Base-by-base conservation (phyloP, 306 rosid genomes). In the Inga oerstediana region DNA sequence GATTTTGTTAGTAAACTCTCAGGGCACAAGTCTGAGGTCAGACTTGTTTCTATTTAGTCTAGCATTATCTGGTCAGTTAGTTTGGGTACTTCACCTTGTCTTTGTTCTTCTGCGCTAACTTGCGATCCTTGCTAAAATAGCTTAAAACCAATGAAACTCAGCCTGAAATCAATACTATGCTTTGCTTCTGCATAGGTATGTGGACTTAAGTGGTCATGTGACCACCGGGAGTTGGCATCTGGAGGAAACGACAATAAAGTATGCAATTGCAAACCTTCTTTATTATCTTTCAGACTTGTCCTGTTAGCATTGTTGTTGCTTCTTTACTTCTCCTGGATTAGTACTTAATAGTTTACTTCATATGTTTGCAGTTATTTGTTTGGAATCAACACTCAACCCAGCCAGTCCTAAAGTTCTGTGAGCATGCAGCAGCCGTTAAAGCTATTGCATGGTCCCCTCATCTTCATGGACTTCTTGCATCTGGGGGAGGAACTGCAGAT, bases 371-470 rank as follows among this genome's bases (percentile, higher is more conserved):
- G 99, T 88, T 97, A 83, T 91, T 90, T 85, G 97, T 94, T 77
- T 97, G 99, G 99, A 94, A 97, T 88, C 99, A 94, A 85, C 97
- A 94, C 88, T 94, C 98, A 74, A 91, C 91, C 75, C 99, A 97
- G 61, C 99, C 99, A n/a, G 89, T 97, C 52, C 91, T 97, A 80
- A 97, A 91, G 81, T 97, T 89, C 89, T 90, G 92, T 82, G 97
- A 97, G 88, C 98, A 97, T 85, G 94, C 99, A 58, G 99, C 99
- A 32, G 99, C 99, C 58, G 99, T 97, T 68, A 97, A 97, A 88
- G 99, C 99, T 74, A 97, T 97, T 87, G 99, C 98, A 71, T 97
- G 99, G 99, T 97, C 98, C 74, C 99, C 99, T 70, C 98, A 94
- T 92, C 94, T 92, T 83, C 99, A 97, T 82, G 99, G 99, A 80